Evolutionary conservation across 2,329 filamentous ascomycete species (phyloP).

Genomic region (Colletotrichum kahawae): DNA sequence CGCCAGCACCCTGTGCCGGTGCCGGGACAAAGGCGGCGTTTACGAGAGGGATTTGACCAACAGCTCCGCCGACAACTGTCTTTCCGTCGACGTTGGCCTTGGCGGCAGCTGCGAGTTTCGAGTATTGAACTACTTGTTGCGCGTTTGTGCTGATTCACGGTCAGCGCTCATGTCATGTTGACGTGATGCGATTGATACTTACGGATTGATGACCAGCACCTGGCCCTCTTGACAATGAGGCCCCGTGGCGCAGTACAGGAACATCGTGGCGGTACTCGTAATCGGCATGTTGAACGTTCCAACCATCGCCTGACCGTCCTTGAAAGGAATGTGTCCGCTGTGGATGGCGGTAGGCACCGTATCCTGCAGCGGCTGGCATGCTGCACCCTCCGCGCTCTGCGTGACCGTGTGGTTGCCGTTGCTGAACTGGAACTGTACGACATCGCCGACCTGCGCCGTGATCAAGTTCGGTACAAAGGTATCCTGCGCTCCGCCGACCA

Average conservation of each 20-base stretch:
- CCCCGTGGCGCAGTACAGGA: conserved; percentile 54
- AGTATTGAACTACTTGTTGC: conserved; percentile 33
- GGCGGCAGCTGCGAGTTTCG: conserved; percentile 26
- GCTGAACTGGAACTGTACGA: conserved; percentile 48
- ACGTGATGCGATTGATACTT: conserved; percentile 3
- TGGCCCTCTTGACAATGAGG: conserved; percentile 56
- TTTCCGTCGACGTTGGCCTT: conserved; percentile 30
- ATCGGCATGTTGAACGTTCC: conserved; percentile 54
- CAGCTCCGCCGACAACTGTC: conserved; percentile 30
- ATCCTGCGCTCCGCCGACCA: conserved; percentile 41
- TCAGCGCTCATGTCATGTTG: conserved; percentile 1
- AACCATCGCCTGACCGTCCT: conserved; percentile 38
- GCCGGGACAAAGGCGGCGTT: conserved; percentile 32
- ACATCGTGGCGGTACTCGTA: conserved; percentile 48
- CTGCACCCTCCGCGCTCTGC: conserved; percentile 36
- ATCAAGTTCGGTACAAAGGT: conserved; percentile 42
- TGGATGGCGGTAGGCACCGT: conserved; percentile 37
- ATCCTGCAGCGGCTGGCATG: conserved; percentile 43
- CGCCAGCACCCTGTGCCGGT: conserved; percentile 18
- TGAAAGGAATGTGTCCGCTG: conserved; percentile 45
- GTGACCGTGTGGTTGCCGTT: conserved; percentile 49
- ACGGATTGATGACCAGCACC: conserved; percentile 56
- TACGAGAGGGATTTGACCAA: conserved; percentile 31
- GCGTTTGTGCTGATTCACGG: conserved; percentile 23
- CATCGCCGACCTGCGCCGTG: conserved; percentile 38